phyloP scores from a whole-genome alignment of 2,329 filamentous ascomycete species.

The Metarhizium rileyi region DNA sequence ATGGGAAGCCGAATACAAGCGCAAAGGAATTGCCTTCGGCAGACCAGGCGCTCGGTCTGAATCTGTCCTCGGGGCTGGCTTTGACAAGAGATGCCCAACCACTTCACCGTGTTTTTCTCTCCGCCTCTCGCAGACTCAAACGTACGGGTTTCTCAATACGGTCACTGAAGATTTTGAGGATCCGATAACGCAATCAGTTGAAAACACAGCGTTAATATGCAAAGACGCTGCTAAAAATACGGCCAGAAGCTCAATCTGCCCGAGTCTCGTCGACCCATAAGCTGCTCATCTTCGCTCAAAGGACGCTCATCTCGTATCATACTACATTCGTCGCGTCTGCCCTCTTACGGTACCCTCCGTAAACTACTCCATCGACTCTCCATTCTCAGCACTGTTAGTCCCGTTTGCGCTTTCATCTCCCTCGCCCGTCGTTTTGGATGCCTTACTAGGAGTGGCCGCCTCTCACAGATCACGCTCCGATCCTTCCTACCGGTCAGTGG shows the following conservation, averaged over 20 bases:
- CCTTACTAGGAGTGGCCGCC: neutral
- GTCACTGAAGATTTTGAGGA: neutral
- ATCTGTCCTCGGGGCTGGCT: no score
- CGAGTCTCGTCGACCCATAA: neutral
- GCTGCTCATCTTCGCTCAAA: neutral
- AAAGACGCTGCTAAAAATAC: neutral
- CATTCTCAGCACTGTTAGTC: neutral
- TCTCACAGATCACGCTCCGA: neutral
- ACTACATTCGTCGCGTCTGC: neutral
- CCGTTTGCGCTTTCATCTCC: conserved; percentile 4
- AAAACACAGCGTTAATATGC: neutral
- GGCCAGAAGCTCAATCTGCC: neutral
- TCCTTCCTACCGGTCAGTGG: neutral
- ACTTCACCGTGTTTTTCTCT: neutral
- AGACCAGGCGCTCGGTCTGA: conserved; percentile 20
- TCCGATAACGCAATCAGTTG: neutral
- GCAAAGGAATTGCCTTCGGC: conserved; percentile 18
- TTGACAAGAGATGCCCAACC: no score
- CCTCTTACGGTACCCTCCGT: neutral
- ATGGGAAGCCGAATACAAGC: conserved; percentile 20
- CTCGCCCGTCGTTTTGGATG: neutral
- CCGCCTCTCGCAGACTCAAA: neutral
- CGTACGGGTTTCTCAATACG: neutral
- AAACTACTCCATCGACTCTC: neutral
- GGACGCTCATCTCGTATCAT: neutral